phyloP scores from a whole-genome alignment of 2,329 filamentous ascomycete genomes.

The Sporothrix schenckii region DNA sequence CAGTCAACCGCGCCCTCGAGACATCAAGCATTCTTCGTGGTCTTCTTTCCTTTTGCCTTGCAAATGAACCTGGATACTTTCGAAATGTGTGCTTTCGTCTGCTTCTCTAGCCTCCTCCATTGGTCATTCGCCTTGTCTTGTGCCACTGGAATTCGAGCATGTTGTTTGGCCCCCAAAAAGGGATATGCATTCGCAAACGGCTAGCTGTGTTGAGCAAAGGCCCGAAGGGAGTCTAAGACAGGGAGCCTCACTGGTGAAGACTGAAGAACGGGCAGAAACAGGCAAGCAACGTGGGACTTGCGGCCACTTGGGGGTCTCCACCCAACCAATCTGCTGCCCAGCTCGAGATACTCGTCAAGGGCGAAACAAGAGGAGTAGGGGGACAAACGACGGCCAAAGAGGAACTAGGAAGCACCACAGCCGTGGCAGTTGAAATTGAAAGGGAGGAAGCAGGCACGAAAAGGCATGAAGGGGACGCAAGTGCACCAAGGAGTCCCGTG shows the following conservation, averaged over 20 bases:
- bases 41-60: slow-evolving; percentile 17
- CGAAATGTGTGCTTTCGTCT: neutral
- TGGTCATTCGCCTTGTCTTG: neutral
- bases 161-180: slow-evolving; percentile 17
- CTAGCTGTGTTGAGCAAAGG: slow-evolving; percentile 1
- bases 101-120: neutral
- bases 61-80: neutral
- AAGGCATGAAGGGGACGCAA: slow-evolving; percentile 21
- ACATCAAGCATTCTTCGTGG: slow-evolving; percentile 3
- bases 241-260: slow-evolving; percentile 23
- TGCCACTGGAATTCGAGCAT: slow-evolving; percentile 20
- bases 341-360: slow-evolving; percentile 11
- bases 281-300: slow-evolving; percentile 23
- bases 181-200: slow-evolving; percentile 1
- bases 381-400: slow-evolving; percentile 5
- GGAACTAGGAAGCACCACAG: neutral
- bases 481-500: neutral
- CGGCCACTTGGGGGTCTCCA: neutral
- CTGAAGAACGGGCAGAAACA: slow-evolving; percentile 12
- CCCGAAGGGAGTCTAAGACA: slow-evolving; percentile 12
- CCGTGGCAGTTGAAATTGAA: slow-evolving; percentile 8
- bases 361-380: slow-evolving; percentile 21
- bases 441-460: slow-evolving; percentile 1
- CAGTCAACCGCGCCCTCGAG: neutral
- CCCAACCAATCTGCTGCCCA: neutral